Evolutionary conservation across 2,329 filamentous ascomycete genomes (phyloP), one percentile per base, ranked within the genome.

Genomic region (Alternaria hordeiaustralica): DNA sequence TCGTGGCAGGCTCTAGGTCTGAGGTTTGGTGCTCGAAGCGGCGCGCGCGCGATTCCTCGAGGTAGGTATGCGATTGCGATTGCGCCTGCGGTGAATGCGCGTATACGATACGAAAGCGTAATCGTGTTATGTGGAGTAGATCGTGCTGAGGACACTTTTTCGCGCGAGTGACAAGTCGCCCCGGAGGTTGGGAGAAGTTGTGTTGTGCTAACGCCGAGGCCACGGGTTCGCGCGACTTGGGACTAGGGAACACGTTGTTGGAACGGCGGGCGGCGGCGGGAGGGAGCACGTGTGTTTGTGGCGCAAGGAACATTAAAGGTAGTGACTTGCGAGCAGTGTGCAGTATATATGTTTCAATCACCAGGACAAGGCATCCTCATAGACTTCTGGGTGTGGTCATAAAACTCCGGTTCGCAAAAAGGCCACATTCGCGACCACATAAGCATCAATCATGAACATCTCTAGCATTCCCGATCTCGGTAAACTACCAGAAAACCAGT

Each of bases 171-270:
- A 44, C 13, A 55, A 21, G 53, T 55, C 15, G 36, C 23, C 21
- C 36, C 55, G 59, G 59, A 61, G 59, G 54, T 61, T 61, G 58
- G 59, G 21, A 61, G 25, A 49, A 46, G 53, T 18, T 55, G 50
- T 13, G 44, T 43, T 21, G 33, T 60, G 20, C 59, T 61, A 61
- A 61, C 59, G 59, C 59, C 59, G 57, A 15, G 41, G 55, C 55
- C 55, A 47, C 55, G 50, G 21, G 25, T 47, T 18, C 25, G 51
- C 23, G 28, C 36, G 36, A 41, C n/a, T 41, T 41, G 4, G 36
- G 47, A 21, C 41, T 58, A 47, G 33, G 36, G 46, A 58, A 61
- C 59, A 61, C 58, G 58, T 57, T 60, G 45, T 56, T 26, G 43
- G 11, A 45, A 47, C 15, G 53, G 33, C 11, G 6, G 23, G 55